These are phyloP conservation scores for Parastagonospora avenae DNA, from an alignment of 2,329 filamentous ascomycete genomes.

Conservation along the genomic window DNA sequence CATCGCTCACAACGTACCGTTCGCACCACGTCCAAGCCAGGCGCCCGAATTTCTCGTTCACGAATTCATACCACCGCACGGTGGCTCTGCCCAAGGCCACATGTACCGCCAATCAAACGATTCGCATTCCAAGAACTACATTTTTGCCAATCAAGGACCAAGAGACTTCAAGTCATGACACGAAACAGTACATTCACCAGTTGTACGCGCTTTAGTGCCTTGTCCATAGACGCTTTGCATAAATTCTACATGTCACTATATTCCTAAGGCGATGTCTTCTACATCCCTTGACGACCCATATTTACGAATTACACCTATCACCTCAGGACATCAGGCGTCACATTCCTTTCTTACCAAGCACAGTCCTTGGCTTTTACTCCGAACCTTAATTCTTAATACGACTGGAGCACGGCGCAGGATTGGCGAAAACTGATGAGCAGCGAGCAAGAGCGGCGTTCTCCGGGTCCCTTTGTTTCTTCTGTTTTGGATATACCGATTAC, in stretches of 20 bases:
- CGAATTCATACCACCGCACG: conserved; percentile 53
- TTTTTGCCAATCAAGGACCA: conserved; percentile 55
- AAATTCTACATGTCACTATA: neutral
- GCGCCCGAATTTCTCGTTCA: conserved; percentile 52
- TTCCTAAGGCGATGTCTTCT: neutral
- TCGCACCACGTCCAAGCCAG: conserved; percentile 29
- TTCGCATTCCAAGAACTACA: conserved; percentile 52
- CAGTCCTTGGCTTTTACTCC: neutral
- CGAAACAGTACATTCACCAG: neutral
- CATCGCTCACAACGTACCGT: conserved; percentile 41
- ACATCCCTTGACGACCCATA: neutral
- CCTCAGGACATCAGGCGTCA: neutral
- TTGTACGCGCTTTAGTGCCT: no score
- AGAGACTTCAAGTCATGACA: conserved; percentile 44
- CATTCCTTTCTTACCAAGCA: neutral
- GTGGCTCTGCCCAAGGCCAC: conserved; percentile 39
- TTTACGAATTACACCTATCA: neutral
- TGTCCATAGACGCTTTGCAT: neutral
- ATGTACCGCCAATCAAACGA: conserved; percentile 35
- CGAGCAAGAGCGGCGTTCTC: no score
- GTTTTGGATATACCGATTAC: no score
- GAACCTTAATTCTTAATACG: neutral
- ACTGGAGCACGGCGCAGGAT: neutral
- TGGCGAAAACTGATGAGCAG: no score
- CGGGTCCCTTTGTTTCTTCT: no score